Conservation (phyloP, 1,284 basidiomycete genomes). For the Apiotrichum gracile region DNA sequence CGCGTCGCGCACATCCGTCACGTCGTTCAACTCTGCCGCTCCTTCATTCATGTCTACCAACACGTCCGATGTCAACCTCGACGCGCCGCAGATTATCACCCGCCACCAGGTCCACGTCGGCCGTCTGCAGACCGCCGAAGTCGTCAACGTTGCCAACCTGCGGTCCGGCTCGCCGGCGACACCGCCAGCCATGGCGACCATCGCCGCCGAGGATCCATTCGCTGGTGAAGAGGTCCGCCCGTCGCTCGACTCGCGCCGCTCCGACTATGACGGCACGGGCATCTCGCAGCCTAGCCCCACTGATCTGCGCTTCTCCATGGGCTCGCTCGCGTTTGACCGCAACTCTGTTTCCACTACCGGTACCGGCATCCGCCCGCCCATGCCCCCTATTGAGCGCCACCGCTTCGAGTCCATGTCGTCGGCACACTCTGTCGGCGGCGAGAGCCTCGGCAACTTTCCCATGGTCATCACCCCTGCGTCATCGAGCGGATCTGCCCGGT, state of each 20-base stretch:
- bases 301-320: slow-evolving; percentile 47
- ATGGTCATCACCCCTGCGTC: slow-evolving; percentile 35
- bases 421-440: slow-evolving; percentile 30
- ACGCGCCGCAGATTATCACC: slow-evolving; percentile 47
- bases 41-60: slow-evolving; percentile 44
- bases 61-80: slow-evolving; percentile 40
- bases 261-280: slow-evolving; percentile 23
- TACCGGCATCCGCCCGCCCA: slow-evolving; percentile 18
- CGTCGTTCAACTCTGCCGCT: slow-evolving; percentile 30
- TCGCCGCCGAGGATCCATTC: slow-evolving; percentile 10
- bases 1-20: slow-evolving; percentile 31
- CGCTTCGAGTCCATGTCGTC: slow-evolving; percentile 24
- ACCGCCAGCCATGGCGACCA: background rate
- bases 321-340: slow-evolving; percentile 36
- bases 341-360: slow-evolving; percentile 36
- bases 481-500: background rate
- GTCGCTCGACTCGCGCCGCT: slow-evolving; percentile 17
- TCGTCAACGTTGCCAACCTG: slow-evolving; percentile 36
- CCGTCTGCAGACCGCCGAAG: slow-evolving; percentile 43
- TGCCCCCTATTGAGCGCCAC: slow-evolving; percentile 8
- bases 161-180: background rate
- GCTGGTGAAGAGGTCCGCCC: slow-evolving; percentile 6
- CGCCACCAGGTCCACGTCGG: slow-evolving; percentile 44
- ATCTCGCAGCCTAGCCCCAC: slow-evolving; percentile 15
- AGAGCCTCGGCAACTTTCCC: slow-evolving; percentile 41